Conservation (phyloP, 2,329 filamentous ascomycete species). For the Phyllosticta citriasiana region DNA sequence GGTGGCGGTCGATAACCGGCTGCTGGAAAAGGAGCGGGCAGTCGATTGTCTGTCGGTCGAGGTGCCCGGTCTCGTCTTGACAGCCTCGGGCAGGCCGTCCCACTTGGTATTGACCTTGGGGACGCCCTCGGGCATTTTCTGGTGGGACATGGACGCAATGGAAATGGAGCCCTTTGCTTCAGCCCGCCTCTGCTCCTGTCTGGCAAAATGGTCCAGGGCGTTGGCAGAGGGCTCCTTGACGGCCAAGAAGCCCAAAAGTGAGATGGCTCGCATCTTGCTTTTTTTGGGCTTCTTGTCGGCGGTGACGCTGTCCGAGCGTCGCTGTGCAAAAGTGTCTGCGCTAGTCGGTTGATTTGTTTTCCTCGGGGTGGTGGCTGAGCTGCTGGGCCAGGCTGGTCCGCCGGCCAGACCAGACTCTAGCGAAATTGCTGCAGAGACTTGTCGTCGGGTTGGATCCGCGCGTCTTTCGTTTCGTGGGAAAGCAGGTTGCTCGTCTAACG, state of each 20-base stretch:
- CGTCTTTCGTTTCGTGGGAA: not conserved
- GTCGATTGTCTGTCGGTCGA: not conserved
- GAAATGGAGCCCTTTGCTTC: constrained; percentile 13
- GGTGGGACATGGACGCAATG: constrained; percentile 29
- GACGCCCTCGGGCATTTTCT: constrained; percentile 39
- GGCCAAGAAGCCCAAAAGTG: constrained; percentile 36
- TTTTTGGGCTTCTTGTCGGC: not conserved
- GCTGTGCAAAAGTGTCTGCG: not conserved
- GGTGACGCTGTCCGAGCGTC: not conserved
- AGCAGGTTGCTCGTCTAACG: not conserved
- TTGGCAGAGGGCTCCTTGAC: constrained; percentile 40
- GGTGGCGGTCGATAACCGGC: not conserved
- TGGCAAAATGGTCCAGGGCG: constrained; percentile 37
- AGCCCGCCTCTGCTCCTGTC: constrained; percentile 26
- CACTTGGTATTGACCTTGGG: constrained; percentile 46
- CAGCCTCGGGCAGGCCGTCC: constrained; percentile 39
- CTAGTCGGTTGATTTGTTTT: not conserved
- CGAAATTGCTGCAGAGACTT: not conserved
- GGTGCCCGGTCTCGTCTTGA: constrained; percentile 14
- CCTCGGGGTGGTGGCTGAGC: not conserved
- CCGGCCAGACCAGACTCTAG: not conserved
- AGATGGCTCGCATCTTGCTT: constrained; percentile 19
- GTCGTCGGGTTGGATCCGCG: not conserved
- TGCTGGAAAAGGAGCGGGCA: not conserved
- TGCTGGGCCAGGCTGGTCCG: not conserved